These are phyloP conservation scores for Candida hungchunana DNA, from an alignment of 805 yeast species.

Conservation along the genomic window DNA sequence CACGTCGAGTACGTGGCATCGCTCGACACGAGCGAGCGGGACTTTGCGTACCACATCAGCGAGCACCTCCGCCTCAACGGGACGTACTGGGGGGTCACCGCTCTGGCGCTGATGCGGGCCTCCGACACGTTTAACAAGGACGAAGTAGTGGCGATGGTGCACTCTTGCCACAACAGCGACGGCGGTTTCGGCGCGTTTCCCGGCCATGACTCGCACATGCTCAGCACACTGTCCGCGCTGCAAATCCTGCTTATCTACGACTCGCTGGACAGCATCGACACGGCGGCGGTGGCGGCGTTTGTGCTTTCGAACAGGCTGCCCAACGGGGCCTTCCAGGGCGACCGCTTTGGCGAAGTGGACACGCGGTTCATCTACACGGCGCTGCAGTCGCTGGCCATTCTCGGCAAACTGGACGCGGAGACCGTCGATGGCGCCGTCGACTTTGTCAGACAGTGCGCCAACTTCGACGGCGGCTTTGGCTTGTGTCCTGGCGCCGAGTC, in stretches of 20 bases:
- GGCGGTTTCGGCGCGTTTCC: conserved; percentile 94
- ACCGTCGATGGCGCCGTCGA: conserved; percentile 58
- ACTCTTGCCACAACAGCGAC: conserved; percentile 54
- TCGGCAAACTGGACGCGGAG: conserved; percentile 57
- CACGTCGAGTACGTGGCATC: conserved; percentile 56
- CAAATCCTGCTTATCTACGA: conserved; percentile 73
- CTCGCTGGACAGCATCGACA: conserved; percentile 42
- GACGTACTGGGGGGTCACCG: conserved; percentile 90
- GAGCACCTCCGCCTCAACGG: conserved; percentile 92
- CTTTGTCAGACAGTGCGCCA: conserved; percentile 67
- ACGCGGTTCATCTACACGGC: conserved; percentile 88
- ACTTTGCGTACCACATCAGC: conserved; percentile 78
- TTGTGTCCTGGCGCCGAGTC: conserved; percentile 91
- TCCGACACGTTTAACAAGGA: conserved; percentile 52
- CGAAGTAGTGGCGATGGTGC: conserved; percentile 65
- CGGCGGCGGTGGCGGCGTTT: conserved; percentile 31
- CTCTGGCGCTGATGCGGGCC: conserved; percentile 57
- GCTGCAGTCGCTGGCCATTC: conserved; percentile 62
- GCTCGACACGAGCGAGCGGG: conserved; percentile 50
- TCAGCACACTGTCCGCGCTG: conserved; percentile 80
- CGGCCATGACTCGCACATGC: conserved; percentile 80
- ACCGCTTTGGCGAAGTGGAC: conserved; percentile 87
- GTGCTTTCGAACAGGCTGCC: conserved; percentile 32
- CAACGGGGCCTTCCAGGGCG: conserved; percentile 84
- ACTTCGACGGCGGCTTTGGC: conserved; percentile 97